phyloP scores from a whole-genome alignment of 108 stramenopile species.

The Hondaea fermentalgiana region DNA sequence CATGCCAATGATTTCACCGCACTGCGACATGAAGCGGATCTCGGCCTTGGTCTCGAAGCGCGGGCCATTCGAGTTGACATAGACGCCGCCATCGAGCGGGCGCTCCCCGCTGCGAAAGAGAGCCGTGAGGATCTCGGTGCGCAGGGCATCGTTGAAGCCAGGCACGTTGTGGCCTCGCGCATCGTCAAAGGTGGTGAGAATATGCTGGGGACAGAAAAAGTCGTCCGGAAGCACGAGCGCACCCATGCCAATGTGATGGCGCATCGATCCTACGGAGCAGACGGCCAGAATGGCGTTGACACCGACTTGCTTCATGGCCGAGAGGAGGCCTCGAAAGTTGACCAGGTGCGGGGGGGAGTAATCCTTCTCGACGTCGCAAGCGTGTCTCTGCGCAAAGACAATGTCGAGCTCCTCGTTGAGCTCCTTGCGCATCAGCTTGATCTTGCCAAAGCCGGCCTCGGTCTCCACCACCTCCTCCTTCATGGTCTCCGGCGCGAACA shows the following conservation, averaged over 20 bases:
- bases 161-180: constrained; percentile 8
- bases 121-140: neutral
- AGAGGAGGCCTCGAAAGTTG: constrained; percentile 13
- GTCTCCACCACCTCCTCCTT: neutral
- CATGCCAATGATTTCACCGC: constrained; percentile 24
- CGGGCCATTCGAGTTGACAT: constrained; percentile 23
- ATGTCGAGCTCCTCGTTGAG: neutral
- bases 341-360: constrained; percentile 21
- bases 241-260: neutral
- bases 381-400: constrained; percentile 25
- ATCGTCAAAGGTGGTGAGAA: neutral
- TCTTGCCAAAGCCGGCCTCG: neutral
- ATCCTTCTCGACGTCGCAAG: neutral
- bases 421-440: neutral
- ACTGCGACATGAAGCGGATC: constrained; percentile 10
- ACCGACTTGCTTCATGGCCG: neutral
- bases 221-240: constrained; percentile 20
- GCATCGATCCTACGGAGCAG: constrained; percentile 21
- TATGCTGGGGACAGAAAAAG: constrained; percentile 19
- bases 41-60: constrained; percentile 32
- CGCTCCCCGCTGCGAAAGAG: neutral
- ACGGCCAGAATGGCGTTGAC: neutral
- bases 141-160: constrained; percentile 5
- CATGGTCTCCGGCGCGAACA: neutral
- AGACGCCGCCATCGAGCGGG: neutral